A percentile compares a stretch with the other conserved stretches of the same genome.
Conservation (phyloP, 805 yeast genomes). For the Spathaspora gorwiae region DNA sequence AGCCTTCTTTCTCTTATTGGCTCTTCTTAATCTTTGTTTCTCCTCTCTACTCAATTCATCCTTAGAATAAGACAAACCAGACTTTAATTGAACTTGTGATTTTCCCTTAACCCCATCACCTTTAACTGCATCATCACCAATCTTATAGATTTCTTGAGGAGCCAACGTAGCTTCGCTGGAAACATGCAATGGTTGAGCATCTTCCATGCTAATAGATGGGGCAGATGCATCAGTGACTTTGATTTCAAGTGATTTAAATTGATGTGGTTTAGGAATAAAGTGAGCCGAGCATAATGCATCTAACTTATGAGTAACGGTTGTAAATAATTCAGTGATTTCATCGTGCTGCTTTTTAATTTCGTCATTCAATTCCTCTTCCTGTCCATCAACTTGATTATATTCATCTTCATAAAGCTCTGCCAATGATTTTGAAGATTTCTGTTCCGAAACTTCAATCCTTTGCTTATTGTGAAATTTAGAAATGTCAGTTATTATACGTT, state of each 20-base stretch:
- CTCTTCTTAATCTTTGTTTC: constrained; percentile 79
- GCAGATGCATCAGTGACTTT: constrained; percentile 64
- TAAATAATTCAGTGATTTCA: constrained; percentile 67
- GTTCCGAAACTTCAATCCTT: constrained; percentile 71
- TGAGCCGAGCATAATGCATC: constrained; percentile 94
- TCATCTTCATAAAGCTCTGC: constrained; percentile 93
- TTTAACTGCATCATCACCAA: constrained; percentile 35
- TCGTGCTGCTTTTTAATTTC: constrained; percentile 69
- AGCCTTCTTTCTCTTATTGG: constrained; percentile 76
- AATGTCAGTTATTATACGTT: constrained; percentile 63
- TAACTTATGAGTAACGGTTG: constrained; percentile 59
- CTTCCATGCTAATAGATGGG: constrained; percentile 79
- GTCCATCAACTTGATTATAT: constrained; percentile 41
- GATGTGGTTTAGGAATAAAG: constrained; percentile 85
- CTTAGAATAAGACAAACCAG: constrained; percentile 77
- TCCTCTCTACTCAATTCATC: constrained; percentile 82
- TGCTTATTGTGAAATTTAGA: constrained; percentile 46
- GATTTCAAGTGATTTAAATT: constrained; percentile 66
- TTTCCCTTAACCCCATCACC: constrained; percentile 29
- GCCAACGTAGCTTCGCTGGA: constrained; percentile 75
- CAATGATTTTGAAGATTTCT: constrained; percentile 79
- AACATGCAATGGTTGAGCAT: constrained; percentile 87
- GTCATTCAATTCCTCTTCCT: constrained; percentile 49
- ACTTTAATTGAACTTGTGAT: constrained; percentile 60
- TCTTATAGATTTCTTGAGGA: constrained; percentile 86